These are phyloP conservation scores for Exophiala calicioides DNA, from an alignment of 2,329 filamentous ascomycete species.

Conservation along the genomic window DNA sequence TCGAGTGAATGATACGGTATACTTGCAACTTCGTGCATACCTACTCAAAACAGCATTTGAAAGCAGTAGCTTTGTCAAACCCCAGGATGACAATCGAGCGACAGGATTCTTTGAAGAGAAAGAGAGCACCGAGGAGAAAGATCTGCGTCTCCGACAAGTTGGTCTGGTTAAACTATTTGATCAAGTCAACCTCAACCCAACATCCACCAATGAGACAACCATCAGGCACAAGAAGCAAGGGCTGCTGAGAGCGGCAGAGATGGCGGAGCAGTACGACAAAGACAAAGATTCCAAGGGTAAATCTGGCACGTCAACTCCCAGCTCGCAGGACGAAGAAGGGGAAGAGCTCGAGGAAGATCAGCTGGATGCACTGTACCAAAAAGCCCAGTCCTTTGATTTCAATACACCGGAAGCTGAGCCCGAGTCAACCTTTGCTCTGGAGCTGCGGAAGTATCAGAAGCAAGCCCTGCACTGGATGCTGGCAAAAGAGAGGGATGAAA, in stretches of 20 bases:
- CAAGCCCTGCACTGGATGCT: slow-evolving; percentile 98
- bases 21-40: slow-evolving; percentile 79
- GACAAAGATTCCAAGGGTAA: slow-evolving; percentile 50
- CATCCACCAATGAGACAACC: slow-evolving; percentile 70
- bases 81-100: slow-evolving; percentile 68
- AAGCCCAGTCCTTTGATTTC: slow-evolving; percentile 96
- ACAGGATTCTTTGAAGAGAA: slow-evolving; percentile 78
- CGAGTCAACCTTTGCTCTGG: slow-evolving; percentile 76
- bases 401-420: slow-evolving; percentile 84
- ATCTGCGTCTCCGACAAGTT: slow-evolving; percentile 79
- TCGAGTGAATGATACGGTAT: slow-evolving; percentile 91
- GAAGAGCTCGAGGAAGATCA: slow-evolving; percentile 94
- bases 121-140: slow-evolving; percentile 82
- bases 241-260: slow-evolving; percentile 81
- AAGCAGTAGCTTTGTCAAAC: slow-evolving; percentile 60
- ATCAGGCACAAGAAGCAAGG: slow-evolving; percentile 80
- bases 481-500: slow-evolving; percentile 81
- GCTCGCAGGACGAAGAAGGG: slow-evolving; percentile 73
- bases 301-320: slow-evolving; percentile 56
- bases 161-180: slow-evolving; percentile 85
- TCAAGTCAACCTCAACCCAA: slow-evolving; percentile 80
- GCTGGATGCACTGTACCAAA: slow-evolving; percentile 88
- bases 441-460: slow-evolving; percentile 87
- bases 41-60: slow-evolving; percentile 75
- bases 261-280: slow-evolving; percentile 72